Conservation (phyloP, 2,329 filamentous ascomycete genomes). For the Verticillium nonalfalfae region DNA sequence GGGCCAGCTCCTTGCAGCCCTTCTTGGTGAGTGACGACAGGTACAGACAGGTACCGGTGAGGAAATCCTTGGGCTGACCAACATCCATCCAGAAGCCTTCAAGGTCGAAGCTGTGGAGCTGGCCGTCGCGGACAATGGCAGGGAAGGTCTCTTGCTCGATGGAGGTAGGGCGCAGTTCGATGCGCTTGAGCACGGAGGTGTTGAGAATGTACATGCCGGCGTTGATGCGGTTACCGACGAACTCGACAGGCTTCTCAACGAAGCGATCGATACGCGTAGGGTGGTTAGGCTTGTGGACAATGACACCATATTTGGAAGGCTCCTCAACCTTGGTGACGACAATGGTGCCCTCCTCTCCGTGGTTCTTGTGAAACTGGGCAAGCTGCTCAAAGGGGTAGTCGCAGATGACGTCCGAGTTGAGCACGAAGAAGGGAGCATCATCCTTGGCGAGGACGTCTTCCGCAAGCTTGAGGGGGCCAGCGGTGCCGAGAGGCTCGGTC, state of each 20-base stretch:
- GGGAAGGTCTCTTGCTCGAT: slow-evolving; percentile 99
- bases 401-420: slow-evolving; percentile 98
- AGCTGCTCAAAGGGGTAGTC: slow-evolving; percentile 93
- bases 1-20: slow-evolving; percentile 74
- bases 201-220: slow-evolving; percentile 98
- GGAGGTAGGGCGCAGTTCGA: slow-evolving; percentile 91
- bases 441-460: slow-evolving; percentile 91
- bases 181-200: slow-evolving; percentile 81
- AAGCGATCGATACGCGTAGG: slow-evolving; percentile 92
- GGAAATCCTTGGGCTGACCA: slow-evolving; percentile 96
- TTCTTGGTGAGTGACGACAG: slow-evolving; percentile 89
- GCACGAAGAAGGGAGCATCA: slow-evolving; percentile 91
- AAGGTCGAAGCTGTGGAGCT: slow-evolving; percentile 92
- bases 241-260: slow-evolving; percentile 98
- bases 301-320: slow-evolving; percentile 96
- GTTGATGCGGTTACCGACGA: slow-evolving; percentile 98
- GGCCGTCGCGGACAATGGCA: slow-evolving; percentile 79
- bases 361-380: slow-evolving; percentile 82
- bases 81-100: slow-evolving; percentile 99
- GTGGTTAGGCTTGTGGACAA: slow-evolving; percentile 94
- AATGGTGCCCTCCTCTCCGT: slow-evolving; percentile 95
- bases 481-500: slow-evolving; percentile 89
- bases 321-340: slow-evolving; percentile 99
- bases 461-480: slow-evolving; percentile 90
- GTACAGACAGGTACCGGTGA: slow-evolving; percentile 93